Conservation (phyloP, 2,329 filamentous ascomycete species). For the Colletotrichum truncatum region DNA sequence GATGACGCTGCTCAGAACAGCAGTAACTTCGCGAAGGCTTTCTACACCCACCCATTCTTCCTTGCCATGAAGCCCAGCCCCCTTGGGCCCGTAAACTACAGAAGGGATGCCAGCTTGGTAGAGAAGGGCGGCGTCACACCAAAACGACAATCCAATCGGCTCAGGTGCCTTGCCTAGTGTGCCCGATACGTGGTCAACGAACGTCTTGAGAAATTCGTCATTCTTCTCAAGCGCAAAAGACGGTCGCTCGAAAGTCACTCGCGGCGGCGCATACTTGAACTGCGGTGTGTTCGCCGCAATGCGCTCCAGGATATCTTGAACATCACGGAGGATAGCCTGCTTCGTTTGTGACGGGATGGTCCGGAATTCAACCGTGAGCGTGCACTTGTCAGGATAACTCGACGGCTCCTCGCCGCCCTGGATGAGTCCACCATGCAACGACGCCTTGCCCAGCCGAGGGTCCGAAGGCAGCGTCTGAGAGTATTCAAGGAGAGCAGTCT, state of each 20-base stretch:
- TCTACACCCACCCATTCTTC: conserved; percentile 59
- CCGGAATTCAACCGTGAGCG: conserved; percentile 56
- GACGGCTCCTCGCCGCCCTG: conserved; percentile 60
- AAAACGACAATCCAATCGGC: conserved; percentile 47
- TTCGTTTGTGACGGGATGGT: conserved; percentile 55
- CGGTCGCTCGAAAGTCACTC: conserved; percentile 51
- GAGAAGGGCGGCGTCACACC: conserved; percentile 62
- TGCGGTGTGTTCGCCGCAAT: conserved; percentile 41
- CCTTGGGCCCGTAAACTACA: conserved; percentile 56
- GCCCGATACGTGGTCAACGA: neutral
- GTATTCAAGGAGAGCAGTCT: conserved; percentile 54
- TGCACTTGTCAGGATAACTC: conserved; percentile 60
- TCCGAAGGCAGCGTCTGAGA: conserved; percentile 46
- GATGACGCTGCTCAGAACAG: conserved; percentile 37
- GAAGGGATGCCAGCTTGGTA: conserved; percentile 53
- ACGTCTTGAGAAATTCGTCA: conserved; percentile 29
- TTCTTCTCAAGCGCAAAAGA: conserved; percentile 47
- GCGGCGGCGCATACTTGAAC: conserved; percentile 49
- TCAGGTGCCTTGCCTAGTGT: conserved; percentile 37
- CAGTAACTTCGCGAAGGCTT: conserved; percentile 47
- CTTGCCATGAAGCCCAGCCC: conserved; percentile 58
- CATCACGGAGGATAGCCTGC: conserved; percentile 45
- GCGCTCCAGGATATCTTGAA: conserved; percentile 45
- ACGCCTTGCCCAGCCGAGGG: conserved; percentile 45
- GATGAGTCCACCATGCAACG: conserved; percentile 57